Evolutionary conservation across 2,329 filamentous ascomycete species (phyloP).

Genomic region (Ascochyta viciae-villosae): DNA sequence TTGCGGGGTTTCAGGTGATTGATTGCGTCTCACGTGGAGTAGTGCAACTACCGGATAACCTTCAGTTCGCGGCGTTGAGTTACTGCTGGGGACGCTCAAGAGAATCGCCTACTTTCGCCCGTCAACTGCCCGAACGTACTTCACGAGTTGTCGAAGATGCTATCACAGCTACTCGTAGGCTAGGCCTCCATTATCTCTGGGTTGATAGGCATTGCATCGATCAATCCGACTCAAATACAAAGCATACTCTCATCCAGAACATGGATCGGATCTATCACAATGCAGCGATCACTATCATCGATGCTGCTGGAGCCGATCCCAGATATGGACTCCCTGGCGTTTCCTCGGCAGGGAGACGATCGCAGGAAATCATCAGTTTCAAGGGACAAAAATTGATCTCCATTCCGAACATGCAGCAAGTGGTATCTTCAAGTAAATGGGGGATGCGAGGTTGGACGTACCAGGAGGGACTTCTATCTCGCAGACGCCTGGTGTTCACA

Average conservation of each 20-base stretch:
- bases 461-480: conserved; percentile 49
- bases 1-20: conserved; percentile 10
- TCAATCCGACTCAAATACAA: conserved; percentile 1
- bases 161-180: conserved; percentile 7
- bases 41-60: not conserved
- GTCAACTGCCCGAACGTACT: not conserved
- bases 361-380: not conserved
- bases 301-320: conserved; percentile 5
- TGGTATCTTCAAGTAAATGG: conserved; percentile 37
- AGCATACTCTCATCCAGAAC: conserved; percentile 5
- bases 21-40: not conserved
- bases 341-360: not conserved
- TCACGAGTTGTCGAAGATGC: conserved; percentile 17
- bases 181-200: conserved; percentile 19
- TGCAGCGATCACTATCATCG: conserved; percentile 10
- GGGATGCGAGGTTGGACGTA: conserved; percentile 51
- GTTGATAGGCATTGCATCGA: conserved; percentile 21
- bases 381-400: not conserved
- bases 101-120: not conserved
- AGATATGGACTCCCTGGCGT: conserved; percentile 8
- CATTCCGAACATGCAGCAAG: not conserved
- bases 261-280: conserved; percentile 13
- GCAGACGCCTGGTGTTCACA: conserved; percentile 48
- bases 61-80: conserved; percentile 4
- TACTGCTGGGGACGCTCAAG: conserved; percentile 13